Percentiles rank a stretch among this genome's conserved stretches.
Evolutionary conservation across 352 stramenopile genomes (phyloP).

Genomic region (Phytophthora macrochlamydospora): DNA sequence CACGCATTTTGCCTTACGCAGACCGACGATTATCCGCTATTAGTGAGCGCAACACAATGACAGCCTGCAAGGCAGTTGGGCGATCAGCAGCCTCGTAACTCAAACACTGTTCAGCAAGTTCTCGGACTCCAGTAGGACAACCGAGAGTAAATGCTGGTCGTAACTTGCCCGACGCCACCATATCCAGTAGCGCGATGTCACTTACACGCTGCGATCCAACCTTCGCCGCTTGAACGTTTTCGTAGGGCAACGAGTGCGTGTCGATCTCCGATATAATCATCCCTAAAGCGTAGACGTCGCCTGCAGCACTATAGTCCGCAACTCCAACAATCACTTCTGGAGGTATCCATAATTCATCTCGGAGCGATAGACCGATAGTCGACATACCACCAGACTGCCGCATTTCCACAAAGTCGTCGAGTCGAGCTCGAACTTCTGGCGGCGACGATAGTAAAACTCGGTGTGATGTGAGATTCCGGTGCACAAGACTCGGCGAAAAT

Average conservation of each 20-base stretch:
- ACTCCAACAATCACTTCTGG: constrained; percentile 46
- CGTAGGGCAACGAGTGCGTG: constrained; percentile 58
- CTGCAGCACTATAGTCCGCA: constrained; percentile 39
- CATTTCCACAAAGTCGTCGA: constrained; percentile 50
- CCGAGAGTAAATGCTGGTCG: constrained; percentile 26
- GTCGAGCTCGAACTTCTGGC: constrained; percentile 35
- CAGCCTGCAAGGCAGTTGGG: constrained; percentile 48
- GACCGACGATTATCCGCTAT: constrained; percentile 13
- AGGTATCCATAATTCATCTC: constrained; percentile 42
- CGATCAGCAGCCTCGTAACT: constrained; percentile 37
- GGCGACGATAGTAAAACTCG: constrained; percentile 47
- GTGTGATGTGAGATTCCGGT: constrained; percentile 49
- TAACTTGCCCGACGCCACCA: constrained; percentile 26
- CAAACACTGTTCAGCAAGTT: constrained; percentile 45
- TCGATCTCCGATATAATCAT: constrained; percentile 62
- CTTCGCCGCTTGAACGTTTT: constrained; percentile 22
- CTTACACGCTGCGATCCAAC: constrained; percentile 20
- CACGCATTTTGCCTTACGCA: not conserved
- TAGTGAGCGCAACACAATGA: constrained; percentile 44
- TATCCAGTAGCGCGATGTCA: constrained; percentile 35
- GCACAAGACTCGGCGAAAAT: constrained; percentile 44
- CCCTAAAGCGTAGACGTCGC: constrained; percentile 58
- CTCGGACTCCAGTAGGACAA: constrained; percentile 43
- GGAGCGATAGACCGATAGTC: constrained; percentile 15
- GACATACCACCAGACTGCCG: constrained; percentile 26